Conservation (phyloP, 2,329 filamentous ascomycete genomes). For the Coniochaeta hoffmannii region DNA sequence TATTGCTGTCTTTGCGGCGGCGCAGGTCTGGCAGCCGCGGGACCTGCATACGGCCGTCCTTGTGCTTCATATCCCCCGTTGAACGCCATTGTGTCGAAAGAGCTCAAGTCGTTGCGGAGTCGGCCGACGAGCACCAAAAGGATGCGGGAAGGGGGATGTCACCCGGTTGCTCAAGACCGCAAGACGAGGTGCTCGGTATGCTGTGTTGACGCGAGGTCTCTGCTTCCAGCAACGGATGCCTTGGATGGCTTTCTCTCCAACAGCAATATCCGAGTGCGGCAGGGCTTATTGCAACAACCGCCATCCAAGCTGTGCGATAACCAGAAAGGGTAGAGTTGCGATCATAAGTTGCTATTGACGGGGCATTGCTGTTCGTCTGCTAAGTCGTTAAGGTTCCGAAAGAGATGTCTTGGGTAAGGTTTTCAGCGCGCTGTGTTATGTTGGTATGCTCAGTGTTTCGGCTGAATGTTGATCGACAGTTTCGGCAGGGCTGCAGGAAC, state of each 20-base stretch:
- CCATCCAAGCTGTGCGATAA: background rate
- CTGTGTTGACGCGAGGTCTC: background rate
- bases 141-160: too few species aligned
- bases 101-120: too few species aligned
- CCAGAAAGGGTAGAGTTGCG: background rate
- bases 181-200: background rate
- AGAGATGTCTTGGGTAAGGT: background rate
- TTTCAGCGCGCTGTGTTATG: conserved; percentile 1
- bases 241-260: background rate
- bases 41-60: conserved; percentile 41
- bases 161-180: too few species aligned
- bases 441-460: conserved; percentile 21
- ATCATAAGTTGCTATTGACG: conserved; percentile 1
- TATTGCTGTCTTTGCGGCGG: conserved; percentile 26
- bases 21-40: conserved; percentile 31
- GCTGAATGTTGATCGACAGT: conserved; percentile 30
- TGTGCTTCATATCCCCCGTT: conserved; percentile 36
- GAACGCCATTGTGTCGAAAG: conserved; percentile 37
- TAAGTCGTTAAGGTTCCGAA: background rate
- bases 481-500: conserved; percentile 19
- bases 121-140: too few species aligned
- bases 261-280: background rate
- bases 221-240: background rate
- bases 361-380: conserved; percentile 4
- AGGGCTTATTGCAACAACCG: background rate